Conservation (phyloP, 2,329 filamentous ascomycete genomes). For the Phyllosticta citrichinensis region DNA sequence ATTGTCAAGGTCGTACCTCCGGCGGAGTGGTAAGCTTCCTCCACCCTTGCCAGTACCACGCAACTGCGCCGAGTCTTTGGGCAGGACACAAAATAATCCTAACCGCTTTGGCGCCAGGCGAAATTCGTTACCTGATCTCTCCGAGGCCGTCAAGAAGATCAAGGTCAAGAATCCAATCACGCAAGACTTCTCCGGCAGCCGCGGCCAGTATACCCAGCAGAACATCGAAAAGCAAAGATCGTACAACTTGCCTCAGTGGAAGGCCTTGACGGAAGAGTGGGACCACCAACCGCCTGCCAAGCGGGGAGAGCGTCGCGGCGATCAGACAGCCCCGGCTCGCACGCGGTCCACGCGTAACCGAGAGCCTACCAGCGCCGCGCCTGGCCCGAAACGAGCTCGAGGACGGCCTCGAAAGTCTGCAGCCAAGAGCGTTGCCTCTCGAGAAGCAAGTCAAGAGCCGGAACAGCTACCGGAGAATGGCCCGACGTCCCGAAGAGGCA, state of each 20-base stretch:
- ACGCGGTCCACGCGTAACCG: conserved; percentile 25
- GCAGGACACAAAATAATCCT: background rate
- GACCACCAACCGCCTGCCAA: conserved; percentile 91
- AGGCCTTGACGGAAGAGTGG: conserved; percentile 81
- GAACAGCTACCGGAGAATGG: conserved; percentile 17
- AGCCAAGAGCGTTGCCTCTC: conserved; percentile 13
- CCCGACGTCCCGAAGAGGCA: conserved; percentile 18
- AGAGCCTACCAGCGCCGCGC: conserved; percentile 21
- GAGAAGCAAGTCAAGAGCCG: conserved; percentile 25
- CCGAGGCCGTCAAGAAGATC: conserved; percentile 82
- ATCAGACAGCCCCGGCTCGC: conserved; percentile 21
- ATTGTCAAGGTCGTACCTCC: conserved; percentile 95
- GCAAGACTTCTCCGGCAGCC: conserved; percentile 93
- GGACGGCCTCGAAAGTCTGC: conserved; percentile 36
- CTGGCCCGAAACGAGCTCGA: conserved; percentile 39
- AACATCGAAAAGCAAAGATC: conserved; percentile 94
- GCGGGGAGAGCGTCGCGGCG: conserved; percentile 62
- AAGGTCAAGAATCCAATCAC: conserved; percentile 95
- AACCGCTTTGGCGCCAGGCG: conserved; percentile 35
- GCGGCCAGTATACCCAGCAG: conserved; percentile 91
- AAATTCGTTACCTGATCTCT: conserved; percentile 63
- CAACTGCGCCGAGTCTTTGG: background rate
- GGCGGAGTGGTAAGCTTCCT: conserved; percentile 66
- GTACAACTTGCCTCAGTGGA: conserved; percentile 96
- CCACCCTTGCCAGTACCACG: background rate